Base-by-base conservation (phyloP, 129 eudicot species). In the Ambrosia artemisiifolia region DNA sequence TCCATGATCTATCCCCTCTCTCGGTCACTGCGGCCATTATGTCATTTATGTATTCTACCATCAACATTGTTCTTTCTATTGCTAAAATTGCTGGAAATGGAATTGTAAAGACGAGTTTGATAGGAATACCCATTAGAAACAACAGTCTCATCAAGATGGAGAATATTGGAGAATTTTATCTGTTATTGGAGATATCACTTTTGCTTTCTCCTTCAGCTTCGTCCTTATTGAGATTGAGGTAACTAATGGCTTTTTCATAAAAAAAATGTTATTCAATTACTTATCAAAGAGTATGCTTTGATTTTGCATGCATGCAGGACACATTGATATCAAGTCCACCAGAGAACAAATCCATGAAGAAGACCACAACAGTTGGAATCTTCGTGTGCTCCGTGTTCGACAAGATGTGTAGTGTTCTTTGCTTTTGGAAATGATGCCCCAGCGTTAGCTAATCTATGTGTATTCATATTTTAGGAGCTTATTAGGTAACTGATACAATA, bases 391-490 rank as follows among this genome's bases (percentile, higher is more conserved):
- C 91, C 28, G 5, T 77, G 6, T 85, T 91, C 47, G 87, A 87
- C 80, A 43, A 76, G 73, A 33, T 79, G 11, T 91, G 97, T 49
- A 94, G 91, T 3, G 28, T 81, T 35, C 3, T 79, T 1, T 11
- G 97, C 97, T 3, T 91, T 88, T 44, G 97, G 95, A 12, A 84
- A 88, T 59, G 69, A 80, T 18, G 92, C 97, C 14, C 88, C 95
- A 8, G 91, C 74, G 33, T 3, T 85, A 5, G 97, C 89, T 34
- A 91, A 91, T 30, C 46, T 88, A 7, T 85, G 86, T 88, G 88
- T 91, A 63, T 91, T 46, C 97, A 91, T 68, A 88, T 91, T 20
- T 60, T 86, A 67, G 92, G 95, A 24, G 97, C 95, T 70, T 91
- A 91, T 71, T 95, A 91, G 92, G 97, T 87, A 87, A 61, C 28